These are phyloP conservation scores for Thalassiosira mediterranea DNA, from an alignment of 352 stramenopile species.

Conservation along the genomic window DNA sequence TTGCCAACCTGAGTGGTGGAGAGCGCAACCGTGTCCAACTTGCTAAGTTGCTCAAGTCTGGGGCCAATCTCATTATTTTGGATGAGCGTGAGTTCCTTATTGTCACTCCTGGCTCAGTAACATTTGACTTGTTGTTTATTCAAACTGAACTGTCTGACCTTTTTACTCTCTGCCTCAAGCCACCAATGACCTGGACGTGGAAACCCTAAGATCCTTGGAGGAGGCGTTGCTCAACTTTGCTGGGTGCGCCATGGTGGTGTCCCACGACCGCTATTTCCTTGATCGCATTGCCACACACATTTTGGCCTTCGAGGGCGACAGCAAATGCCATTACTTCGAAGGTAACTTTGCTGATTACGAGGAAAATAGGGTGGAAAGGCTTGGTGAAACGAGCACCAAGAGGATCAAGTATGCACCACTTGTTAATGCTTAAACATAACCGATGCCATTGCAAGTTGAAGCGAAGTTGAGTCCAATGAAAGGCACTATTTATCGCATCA, in stretches of 20 bases:
- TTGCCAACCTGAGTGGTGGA: constrained; percentile 83
- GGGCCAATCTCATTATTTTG: constrained; percentile 84
- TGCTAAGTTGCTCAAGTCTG: constrained; percentile 84
- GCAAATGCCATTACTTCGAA: constrained; percentile 82
- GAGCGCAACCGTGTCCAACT: constrained; percentile 86
- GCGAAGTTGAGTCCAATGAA: too few species aligned
- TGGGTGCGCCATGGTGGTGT: constrained; percentile 95
- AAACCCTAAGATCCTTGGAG: constrained; percentile 83
- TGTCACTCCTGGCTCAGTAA: too few species aligned
- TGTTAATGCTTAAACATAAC: constrained; percentile 67
- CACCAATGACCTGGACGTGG: constrained; percentile 90
- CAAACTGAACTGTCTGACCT: too few species aligned
- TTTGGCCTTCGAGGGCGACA: constrained; percentile 88
- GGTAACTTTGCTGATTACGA: constrained; percentile 88
- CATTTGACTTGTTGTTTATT: too few species aligned
- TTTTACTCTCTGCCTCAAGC: constrained; percentile 78
- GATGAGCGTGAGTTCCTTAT: constrained; percentile 68
- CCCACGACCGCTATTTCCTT: constrained; percentile 98
- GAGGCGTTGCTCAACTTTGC: constrained; percentile 94
- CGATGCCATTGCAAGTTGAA: too few species aligned
- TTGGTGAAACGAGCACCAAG: constrained; percentile 80
- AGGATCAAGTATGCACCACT: constrained; percentile 82
- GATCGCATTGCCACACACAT: constrained; percentile 97
- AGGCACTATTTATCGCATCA: too few species aligned
- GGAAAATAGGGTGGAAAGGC: constrained; percentile 73